A percentile compares a stretch with the other conserved stretches of the same genome.
Conservation (phyloP, 2,329 filamentous ascomycete species). For the Colletotrichum zoysiae region DNA sequence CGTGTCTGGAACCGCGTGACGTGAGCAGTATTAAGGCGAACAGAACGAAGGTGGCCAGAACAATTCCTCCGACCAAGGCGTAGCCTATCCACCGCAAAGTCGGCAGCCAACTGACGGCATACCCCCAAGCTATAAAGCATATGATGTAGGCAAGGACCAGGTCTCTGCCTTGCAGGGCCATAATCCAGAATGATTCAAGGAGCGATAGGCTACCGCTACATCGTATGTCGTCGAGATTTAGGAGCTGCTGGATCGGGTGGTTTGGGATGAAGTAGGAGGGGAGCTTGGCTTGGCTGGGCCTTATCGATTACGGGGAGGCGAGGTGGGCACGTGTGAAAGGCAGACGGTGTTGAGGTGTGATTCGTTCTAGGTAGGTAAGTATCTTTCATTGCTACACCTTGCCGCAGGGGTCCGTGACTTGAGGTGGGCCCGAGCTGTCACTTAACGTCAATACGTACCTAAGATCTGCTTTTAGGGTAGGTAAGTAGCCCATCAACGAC, state of each 20-base stretch:
- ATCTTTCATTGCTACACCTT: not conserved
- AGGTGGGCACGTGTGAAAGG: constrained; percentile 11
- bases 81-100: constrained; percentile 86
- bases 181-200: constrained; percentile 51
- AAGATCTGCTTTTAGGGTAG: not conserved
- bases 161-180: constrained; percentile 82
- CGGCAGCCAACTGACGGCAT: constrained; percentile 85
- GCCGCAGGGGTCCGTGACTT: not conserved
- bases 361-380: not conserved
- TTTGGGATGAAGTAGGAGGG: constrained; percentile 5
- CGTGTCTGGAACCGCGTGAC: constrained; percentile 63
- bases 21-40: constrained; percentile 72
- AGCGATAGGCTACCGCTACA: constrained; percentile 35
- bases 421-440: constrained; percentile 1
- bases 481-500: not conserved
- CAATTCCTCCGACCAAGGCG: constrained; percentile 80
- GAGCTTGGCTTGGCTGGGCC: constrained; percentile 3
- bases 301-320: constrained; percentile 17
- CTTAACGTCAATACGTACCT: not conserved
- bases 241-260: constrained; percentile 2
- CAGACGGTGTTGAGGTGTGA: not conserved
- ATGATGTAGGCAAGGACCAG: constrained; percentile 75
- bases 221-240: constrained; percentile 24
- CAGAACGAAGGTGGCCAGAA: constrained; percentile 67
- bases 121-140: constrained; percentile 88